Evolutionary conservation across 805 yeast species (phyloP).

Genomic region (Lachancea thermotolerans): DNA sequence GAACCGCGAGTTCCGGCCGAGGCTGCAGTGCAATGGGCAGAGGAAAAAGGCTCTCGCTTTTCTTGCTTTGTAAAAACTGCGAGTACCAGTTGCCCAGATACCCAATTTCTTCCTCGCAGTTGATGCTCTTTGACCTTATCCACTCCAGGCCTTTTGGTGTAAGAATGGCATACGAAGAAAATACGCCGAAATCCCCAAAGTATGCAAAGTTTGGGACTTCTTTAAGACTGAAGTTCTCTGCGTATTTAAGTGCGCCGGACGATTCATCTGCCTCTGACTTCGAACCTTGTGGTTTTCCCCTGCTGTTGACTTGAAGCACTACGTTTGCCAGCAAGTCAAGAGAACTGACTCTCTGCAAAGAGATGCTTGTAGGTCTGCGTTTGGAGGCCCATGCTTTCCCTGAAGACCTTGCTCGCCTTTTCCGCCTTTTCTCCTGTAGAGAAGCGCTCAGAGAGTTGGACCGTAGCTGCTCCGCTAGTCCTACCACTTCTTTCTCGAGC

Average conservation of each 20-base stretch:
- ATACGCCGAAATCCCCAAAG: conserved; percentile 4
- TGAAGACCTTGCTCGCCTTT: neutral
- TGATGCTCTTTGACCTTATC: conserved; percentile 4
- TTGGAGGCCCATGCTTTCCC: neutral
- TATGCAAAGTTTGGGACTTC: neutral
- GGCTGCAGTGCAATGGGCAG: conserved; percentile 1
- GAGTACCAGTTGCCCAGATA: conserved; percentile 2
- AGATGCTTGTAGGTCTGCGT: neutral
- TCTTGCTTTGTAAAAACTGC: neutral
- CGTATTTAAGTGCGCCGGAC: too few relatives aligned
- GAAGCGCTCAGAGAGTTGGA: neutral
- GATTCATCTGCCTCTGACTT: neutral
- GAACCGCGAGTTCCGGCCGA: conserved; percentile 1
- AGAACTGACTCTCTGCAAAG: conserved; percentile 3
- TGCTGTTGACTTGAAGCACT: neutral
- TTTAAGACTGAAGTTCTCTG: neutral
- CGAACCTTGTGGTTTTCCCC: neutral
- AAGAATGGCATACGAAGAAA: conserved; percentile 2
- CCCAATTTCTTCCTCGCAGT: conserved; percentile 2
- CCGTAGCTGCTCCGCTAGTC: neutral
- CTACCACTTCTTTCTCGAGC: neutral
- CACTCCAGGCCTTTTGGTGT: conserved; percentile 5
- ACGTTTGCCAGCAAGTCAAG: conserved; percentile 5
- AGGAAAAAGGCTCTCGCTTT: neutral
- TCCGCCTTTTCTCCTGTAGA: neutral